phyloP scores from a whole-genome alignment of 2,329 filamentous ascomycete genomes.

The Phialophora tarda region DNA sequence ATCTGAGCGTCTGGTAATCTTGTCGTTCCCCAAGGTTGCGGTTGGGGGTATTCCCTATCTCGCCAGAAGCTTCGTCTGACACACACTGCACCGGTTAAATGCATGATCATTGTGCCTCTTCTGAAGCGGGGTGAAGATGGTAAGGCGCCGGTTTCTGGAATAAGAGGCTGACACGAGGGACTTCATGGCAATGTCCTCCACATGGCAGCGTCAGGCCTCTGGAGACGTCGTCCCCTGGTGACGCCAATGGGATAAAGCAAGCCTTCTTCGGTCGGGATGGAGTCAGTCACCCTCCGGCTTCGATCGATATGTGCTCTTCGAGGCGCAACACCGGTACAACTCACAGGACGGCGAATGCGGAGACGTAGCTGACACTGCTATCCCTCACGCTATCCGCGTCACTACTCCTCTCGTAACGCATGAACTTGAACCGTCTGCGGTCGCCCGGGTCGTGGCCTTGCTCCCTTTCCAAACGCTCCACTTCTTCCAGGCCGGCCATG shows the following conservation, averaged over 20 bases:
- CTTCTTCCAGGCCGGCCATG: conserved; percentile 81
- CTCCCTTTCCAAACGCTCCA: conserved; percentile 52
- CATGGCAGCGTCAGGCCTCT: not conserved
- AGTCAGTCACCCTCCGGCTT: not conserved
- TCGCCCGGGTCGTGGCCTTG: conserved; percentile 37
- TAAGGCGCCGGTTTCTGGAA: not conserved
- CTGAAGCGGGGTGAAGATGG: conserved; percentile 3
- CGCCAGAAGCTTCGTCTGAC: not conserved
- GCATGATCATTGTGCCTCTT: not conserved
- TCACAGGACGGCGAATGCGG: conserved; percentile 80
- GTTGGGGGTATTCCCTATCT: not conserved
- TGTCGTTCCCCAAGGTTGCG: not conserved
- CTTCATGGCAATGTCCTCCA: not conserved
- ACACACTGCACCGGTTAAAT: not conserved
- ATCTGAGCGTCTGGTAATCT: not conserved
- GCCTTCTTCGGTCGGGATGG: not conserved
- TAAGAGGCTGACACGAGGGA: not conserved
- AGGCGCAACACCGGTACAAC: not conserved
- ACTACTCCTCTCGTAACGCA: conserved; percentile 85
- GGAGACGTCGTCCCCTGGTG: not conserved
- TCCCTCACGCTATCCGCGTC: conserved; percentile 70
- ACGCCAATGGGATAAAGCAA: not conserved
- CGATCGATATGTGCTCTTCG: not conserved
- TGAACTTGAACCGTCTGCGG: conserved; percentile 70
- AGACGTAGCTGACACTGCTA: conserved; percentile 93